These are phyloP conservation scores for Xylaria hypoxylon DNA, from an alignment of 2,329 filamentous ascomycete genomes.

Conservation along the genomic window DNA sequence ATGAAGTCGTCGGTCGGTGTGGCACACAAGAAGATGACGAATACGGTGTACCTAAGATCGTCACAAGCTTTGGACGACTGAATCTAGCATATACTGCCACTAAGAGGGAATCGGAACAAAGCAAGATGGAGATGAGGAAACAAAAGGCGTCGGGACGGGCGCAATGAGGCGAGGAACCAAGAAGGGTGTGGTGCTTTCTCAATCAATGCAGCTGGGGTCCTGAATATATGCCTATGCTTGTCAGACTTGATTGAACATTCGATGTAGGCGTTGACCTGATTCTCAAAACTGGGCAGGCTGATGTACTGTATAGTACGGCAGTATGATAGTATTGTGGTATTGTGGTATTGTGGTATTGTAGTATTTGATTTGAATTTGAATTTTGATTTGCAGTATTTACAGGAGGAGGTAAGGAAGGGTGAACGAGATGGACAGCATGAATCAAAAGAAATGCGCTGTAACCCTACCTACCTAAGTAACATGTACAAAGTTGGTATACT, in stretches of 20 bases:
- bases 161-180: conserved; percentile 13
- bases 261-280: conserved; percentile 15
- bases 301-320: conserved; percentile 9
- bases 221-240: conserved; percentile 7
- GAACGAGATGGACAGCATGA: conserved; percentile 1
- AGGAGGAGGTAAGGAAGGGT: not conserved
- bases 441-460: not conserved
- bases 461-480: no score
- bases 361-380: no score
- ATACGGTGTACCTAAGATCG: not conserved
- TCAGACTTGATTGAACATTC: not conserved
- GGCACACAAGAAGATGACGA: conserved; percentile 14
- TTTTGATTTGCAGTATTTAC: not conserved
- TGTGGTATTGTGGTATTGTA: conserved; percentile 3
- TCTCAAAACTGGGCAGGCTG: conserved; percentile 5
- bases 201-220: conserved; percentile 10
- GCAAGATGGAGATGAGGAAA: not conserved
- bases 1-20: not conserved
- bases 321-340: no score
- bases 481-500: no score
- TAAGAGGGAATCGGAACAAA: conserved; percentile 17
- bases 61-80: conserved; percentile 11
- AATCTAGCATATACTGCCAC: not conserved
- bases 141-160: conserved; percentile 8
- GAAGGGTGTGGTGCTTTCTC: not conserved